Evolutionary conservation across 2,329 filamentous ascomycete species (phyloP).

Genomic region (Basipetospora chlamydospora): DNA sequence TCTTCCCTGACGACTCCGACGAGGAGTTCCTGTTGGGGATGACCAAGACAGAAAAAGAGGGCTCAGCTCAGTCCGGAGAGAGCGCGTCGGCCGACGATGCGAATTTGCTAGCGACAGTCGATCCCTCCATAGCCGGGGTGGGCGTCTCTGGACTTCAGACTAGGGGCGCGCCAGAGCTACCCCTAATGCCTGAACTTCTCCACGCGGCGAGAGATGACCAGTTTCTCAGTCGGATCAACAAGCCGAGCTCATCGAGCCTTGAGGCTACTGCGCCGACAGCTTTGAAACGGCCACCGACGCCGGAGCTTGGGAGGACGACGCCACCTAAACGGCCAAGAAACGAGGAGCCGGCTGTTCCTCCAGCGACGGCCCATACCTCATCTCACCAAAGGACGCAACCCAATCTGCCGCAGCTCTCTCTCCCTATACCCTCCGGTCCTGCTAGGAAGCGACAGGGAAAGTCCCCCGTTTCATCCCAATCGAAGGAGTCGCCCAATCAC

Average conservation of each 20-base stretch:
- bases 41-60: neutral
- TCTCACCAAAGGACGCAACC: too few species aligned
- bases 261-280: neutral
- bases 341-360: neutral
- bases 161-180: constrained; percentile 20
- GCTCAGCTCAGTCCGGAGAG: neutral
- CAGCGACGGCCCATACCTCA: too few species aligned
- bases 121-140: constrained; percentile 18
- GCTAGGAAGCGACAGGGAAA: neutral
- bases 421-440: neutral
- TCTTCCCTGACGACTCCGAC: constrained; percentile 37
- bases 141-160: constrained; percentile 26
- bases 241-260: neutral
- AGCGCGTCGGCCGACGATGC: neutral
- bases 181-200: constrained; percentile 23
- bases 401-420: neutral
- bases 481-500: constrained; percentile 17
- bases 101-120: neutral
- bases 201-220: constrained; percentile 25
- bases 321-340: neutral
- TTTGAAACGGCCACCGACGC: constrained; percentile 1
- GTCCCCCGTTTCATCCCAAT: constrained; percentile 1
- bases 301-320: neutral
- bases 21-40: constrained; percentile 25
- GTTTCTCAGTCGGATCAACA: constrained; percentile 9